Percentiles rank a stretch among this genome's conserved stretches.
These are phyloP conservation scores for Penicillium sp. DNA, from an alignment of 2,329 filamentous ascomycete genomes.

Conservation along the genomic window DNA sequence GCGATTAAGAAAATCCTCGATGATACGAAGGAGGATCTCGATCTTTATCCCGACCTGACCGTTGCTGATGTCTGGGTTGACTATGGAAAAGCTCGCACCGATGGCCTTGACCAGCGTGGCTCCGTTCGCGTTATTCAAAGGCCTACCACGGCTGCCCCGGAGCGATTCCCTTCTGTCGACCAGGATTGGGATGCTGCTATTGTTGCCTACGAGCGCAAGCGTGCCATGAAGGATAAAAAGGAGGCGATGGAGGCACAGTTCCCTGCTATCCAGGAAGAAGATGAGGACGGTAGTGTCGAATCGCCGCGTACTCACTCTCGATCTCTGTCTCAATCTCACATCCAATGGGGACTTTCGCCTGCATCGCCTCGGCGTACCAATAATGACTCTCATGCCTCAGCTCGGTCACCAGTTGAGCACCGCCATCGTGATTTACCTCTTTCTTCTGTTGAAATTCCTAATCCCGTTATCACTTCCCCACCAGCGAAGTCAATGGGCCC, in stretches of 20 bases:
- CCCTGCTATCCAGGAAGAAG: conserved; percentile 12
- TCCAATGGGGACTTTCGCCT: background rate
- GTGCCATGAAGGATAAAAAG: conserved; percentile 11
- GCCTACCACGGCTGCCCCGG: conserved; percentile 17
- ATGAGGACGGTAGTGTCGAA: background rate
- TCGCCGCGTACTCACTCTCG: background rate
- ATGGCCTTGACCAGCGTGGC: conserved; percentile 31
- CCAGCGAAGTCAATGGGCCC: background rate
- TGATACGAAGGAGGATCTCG: conserved; percentile 25
- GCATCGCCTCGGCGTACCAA: background rate
- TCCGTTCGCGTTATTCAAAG: conserved; percentile 30
- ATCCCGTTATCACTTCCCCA: background rate
- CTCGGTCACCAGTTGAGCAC: background rate
- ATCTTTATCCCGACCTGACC: conserved; percentile 28
- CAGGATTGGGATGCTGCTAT: conserved; percentile 30
- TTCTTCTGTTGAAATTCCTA: conserved; percentile 20
- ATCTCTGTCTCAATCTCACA: background rate
- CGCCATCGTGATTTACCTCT: conserved; percentile 20
- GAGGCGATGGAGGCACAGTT: conserved; percentile 4
- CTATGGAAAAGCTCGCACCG: conserved; percentile 27
- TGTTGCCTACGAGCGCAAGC: conserved; percentile 14
- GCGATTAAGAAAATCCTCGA: conserved; percentile 34
- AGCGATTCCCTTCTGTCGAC: conserved; percentile 29
- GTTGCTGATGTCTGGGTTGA: conserved; percentile 36
- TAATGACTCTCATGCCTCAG: background rate